phyloP scores from a whole-genome alignment of 2,329 filamentous ascomycete genomes.

The Aspergillus sp. region DNA sequence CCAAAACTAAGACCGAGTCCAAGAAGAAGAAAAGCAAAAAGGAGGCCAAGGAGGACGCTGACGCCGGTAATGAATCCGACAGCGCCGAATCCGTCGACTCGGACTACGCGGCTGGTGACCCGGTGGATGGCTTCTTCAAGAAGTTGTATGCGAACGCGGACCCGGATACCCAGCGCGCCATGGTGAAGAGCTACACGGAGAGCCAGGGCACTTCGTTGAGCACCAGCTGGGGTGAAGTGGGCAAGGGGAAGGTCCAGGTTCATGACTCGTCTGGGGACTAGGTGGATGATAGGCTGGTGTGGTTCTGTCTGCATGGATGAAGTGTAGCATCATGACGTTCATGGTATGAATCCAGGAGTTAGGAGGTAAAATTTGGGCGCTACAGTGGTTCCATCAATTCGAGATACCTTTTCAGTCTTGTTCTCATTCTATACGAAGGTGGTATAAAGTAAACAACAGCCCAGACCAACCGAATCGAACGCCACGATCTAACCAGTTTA shows the following conservation, averaged over 20 bases:
- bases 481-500: no score
- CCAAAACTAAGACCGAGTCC: constrained; percentile 7
- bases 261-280: constrained; percentile 19
- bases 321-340: no score
- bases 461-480: no score
- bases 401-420: constrained; percentile 2
- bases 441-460: no score
- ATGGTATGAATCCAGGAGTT: no score
- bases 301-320: no score
- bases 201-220: constrained; percentile 88
- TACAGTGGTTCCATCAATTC: not conserved
- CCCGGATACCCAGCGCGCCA: constrained; percentile 75
- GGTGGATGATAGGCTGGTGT: no score
- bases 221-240: constrained; percentile 83
- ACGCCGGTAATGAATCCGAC: constrained; percentile 46
- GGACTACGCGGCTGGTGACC: constrained; percentile 45
- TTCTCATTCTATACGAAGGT: no score
- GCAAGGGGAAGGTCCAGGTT: constrained; percentile 56
- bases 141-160: constrained; percentile 68
- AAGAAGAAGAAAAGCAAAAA: constrained; percentile 21
- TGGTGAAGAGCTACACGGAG: constrained; percentile 96
- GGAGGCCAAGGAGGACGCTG: constrained; percentile 17
- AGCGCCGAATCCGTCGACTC: constrained; percentile 37
- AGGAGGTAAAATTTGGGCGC: no score
- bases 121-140: constrained; percentile 81